These are phyloP conservation scores for Stylonectria norvegica DNA, from an alignment of 2,329 filamentous ascomycete species.

Conservation along the genomic window DNA sequence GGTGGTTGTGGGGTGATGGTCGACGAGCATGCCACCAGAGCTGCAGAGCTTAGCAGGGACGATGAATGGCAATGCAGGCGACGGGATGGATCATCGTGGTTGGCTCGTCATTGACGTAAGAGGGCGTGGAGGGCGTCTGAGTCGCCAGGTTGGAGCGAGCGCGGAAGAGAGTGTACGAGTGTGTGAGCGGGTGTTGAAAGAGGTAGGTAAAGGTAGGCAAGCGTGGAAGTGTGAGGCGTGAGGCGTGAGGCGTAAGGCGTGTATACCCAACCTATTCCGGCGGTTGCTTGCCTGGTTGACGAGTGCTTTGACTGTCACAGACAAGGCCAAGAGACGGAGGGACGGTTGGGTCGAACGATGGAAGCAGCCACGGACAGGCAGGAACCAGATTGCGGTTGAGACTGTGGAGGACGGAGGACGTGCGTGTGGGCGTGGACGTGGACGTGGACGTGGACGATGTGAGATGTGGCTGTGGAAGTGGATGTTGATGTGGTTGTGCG, in stretches of 20 bases:
- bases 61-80: slow-evolving; percentile 26
- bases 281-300: slow-evolving; percentile 19
- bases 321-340: slow-evolving; percentile 23
- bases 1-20: slow-evolving; percentile 26
- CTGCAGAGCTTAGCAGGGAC: slow-evolving; percentile 30
- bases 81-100: slow-evolving; percentile 35
- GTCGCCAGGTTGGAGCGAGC: slow-evolving; percentile 11
- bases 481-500: too few relatives aligned
- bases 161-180: not conserved
- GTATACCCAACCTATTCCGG: slow-evolving; percentile 30
- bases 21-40: slow-evolving; percentile 33
- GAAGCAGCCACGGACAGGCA: slow-evolving; percentile 11
- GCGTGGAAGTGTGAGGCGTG: slow-evolving; percentile 12
- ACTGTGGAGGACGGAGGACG: slow-evolving; percentile 1
- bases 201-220: too few relatives aligned
- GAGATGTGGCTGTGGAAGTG: too few relatives aligned
- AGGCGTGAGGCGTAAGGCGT: slow-evolving; percentile 17
- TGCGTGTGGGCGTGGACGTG: too few relatives aligned
- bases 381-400: slow-evolving; percentile 9
- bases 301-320: slow-evolving; percentile 6
- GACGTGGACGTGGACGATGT: too few relatives aligned
- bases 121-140: slow-evolving; percentile 9
- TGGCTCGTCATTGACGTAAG: slow-evolving; percentile 31
- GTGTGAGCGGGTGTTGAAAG: too few relatives aligned
- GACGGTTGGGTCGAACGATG: slow-evolving; percentile 20